Conservation (phyloP, 2,329 filamentous ascomycete genomes). For the Cryphonectria nitschkei region DNA sequence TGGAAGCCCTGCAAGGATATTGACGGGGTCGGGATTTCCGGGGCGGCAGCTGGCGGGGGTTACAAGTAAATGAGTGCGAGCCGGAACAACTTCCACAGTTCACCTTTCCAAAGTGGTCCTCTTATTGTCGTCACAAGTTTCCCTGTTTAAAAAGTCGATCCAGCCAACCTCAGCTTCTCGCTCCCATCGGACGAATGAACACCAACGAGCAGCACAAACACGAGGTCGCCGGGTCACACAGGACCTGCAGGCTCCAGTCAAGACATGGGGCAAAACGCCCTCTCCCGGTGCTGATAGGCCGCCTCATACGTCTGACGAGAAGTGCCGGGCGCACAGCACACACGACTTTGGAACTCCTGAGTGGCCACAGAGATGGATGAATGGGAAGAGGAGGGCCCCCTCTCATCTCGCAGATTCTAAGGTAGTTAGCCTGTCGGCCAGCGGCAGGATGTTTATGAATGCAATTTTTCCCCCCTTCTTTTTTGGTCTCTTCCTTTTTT, state of each 20-base stretch:
- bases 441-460: neutral
- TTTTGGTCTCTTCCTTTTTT: neutral
- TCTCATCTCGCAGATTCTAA: slow-evolving; percentile 13
- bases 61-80: neutral
- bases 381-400: neutral
- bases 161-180: neutral
- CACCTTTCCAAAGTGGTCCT: slow-evolving; percentile 2
- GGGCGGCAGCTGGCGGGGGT: neutral
- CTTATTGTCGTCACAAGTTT: neutral
- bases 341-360: neutral
- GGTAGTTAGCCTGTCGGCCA: slow-evolving; percentile 3
- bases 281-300: slow-evolving; percentile 18
- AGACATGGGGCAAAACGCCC: slow-evolving; percentile 7
- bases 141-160: neutral
- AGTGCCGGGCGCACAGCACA: slow-evolving; percentile 9
- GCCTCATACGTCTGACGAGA: slow-evolving; percentile 16
- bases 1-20: neutral
- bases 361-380: neutral
- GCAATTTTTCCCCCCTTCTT: neutral
- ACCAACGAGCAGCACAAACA: slow-evolving; percentile 14
- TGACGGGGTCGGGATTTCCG: neutral
- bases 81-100: neutral
- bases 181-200: slow-evolving; percentile 13
- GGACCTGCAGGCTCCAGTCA: slow-evolving; percentile 17
- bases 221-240: slow-evolving; percentile 18